Base-by-base conservation (phyloP, 2,329 filamentous ascomycete genomes). In the Talaromyces amestolkiae region DNA sequence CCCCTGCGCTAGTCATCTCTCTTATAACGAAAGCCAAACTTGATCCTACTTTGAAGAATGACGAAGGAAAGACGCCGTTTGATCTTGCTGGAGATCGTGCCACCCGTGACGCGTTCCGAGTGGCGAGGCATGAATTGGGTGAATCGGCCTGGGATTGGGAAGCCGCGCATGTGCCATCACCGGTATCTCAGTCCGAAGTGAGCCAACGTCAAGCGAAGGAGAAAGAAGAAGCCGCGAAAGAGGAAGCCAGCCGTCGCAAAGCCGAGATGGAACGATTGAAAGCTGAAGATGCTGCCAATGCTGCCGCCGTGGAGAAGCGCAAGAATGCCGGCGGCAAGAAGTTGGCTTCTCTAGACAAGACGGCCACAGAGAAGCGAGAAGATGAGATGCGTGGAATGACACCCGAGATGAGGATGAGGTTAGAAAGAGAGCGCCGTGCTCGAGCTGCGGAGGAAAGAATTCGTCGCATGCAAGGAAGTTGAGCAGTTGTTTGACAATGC, bases 381-480 rank as follows among this genome's bases (percentile, higher is more conserved):
- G 92, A 96, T 73, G 93, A 97, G 77, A 85, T 86, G 58, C 87
- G 92, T 68, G 93, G 94, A 0, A 82, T 98, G 80, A 96, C 91
- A 49, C 89, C 92, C 0, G 94, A 98, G 79, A 93, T 95, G 86
- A 87, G 88, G 75, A 86, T 89, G 85, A 87, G 86, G 75, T 78
- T 98, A 63, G 95, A 98, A 77, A 84, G 95, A 70, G 95, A 99
- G 79, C 84, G 93, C 71, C 89, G 94, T 73, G 95, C 95, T 3
- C 87, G 94, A 72, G 95, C 95, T 9, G 94, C 93, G 0, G 95
- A 98, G 79, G 93, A 94, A 80, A 87, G 94, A 74, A 84, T 97
- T 66, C 88, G 85, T 78, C 84, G 85, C 72, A 83, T 92, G 85
- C 85, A 87, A 71, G 79, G 72, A 39, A 71, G 70, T 11, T 74